phyloP scores from a whole-genome alignment of 208 protist genomes.

The Trichomonas vaginalis region DNA sequence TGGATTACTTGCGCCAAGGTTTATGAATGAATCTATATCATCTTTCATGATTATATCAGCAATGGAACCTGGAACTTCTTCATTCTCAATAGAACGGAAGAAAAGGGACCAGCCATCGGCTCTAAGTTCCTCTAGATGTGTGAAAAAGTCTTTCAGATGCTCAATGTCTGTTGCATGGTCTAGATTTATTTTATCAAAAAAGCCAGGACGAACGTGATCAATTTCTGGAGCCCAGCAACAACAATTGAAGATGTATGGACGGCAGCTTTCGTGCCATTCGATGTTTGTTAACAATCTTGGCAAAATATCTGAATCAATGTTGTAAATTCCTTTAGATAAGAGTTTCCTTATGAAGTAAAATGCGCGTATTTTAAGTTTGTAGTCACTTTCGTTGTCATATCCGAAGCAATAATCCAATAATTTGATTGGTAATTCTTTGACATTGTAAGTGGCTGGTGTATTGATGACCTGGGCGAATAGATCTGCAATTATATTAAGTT shows the following conservation, averaged over 20 bases:
- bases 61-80: neutral
- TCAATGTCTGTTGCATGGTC: neutral
- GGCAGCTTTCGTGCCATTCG: neutral
- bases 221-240: neutral
- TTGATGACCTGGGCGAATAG: neutral
- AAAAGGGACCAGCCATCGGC: neutral
- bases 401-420: neutral
- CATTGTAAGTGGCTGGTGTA: neutral
- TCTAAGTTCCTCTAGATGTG: neutral
- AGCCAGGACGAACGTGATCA: neutral
- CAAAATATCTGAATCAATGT: neutral
- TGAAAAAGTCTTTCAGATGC: neutral
- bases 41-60: neutral
- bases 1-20: neutral
- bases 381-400: neutral
- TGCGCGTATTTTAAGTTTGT: neutral
- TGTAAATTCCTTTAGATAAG: neutral
- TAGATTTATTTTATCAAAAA: neutral
- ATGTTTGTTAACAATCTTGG: neutral
- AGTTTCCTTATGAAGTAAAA: neutral
- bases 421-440: neutral
- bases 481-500: neutral
- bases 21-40: neutral
- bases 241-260: neutral
- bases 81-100: neutral